Conservation (phyloP, 805 yeast genomes). For the Sugiyamaella smithiae region DNA sequence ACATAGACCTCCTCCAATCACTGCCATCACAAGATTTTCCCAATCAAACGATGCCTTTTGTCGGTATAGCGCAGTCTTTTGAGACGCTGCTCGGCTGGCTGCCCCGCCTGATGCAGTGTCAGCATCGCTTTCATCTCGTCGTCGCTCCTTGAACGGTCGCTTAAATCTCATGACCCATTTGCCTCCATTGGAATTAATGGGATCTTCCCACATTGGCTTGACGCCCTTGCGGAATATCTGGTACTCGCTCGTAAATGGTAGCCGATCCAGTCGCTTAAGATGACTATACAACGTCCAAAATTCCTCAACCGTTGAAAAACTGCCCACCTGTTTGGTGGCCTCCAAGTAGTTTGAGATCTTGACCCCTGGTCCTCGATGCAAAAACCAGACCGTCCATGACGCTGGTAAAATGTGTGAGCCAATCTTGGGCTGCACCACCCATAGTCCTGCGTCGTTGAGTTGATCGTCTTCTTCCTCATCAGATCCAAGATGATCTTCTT, state of each 20-base stretch:
- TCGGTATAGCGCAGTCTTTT: slow-evolving; percentile 13
- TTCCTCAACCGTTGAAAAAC: slow-evolving; percentile 87
- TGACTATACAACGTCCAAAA: slow-evolving; percentile 96
- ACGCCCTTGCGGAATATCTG: slow-evolving; percentile 58
- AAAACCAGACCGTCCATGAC: slow-evolving; percentile 33
- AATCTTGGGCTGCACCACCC: slow-evolving; percentile 19
- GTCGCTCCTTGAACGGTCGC: slow-evolving; percentile 30
- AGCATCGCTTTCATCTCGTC: slow-evolving; percentile 10
- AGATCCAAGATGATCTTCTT: not conserved
- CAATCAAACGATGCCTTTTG: slow-evolving; percentile 27
- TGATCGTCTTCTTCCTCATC: slow-evolving; percentile 1
- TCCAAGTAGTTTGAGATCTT: slow-evolving; percentile 27
- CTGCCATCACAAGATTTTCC: slow-evolving; percentile 48
- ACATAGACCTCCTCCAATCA: slow-evolving; percentile 47
- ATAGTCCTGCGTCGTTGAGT: slow-evolving; percentile 8
- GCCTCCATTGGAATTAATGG: slow-evolving; percentile 57
- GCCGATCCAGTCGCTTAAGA: slow-evolving; percentile 24
- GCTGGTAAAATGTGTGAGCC: slow-evolving; percentile 22
- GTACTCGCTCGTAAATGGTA: slow-evolving; percentile 43
- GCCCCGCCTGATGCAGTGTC: not conserved
- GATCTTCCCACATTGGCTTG: slow-evolving; percentile 69
- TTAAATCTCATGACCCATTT: slow-evolving; percentile 57
- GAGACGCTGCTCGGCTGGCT: not conserved
- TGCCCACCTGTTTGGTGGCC: slow-evolving; percentile 68
- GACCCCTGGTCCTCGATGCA: slow-evolving; percentile 29